Conservation (phyloP, 306 rosid genomes). For the Mucuna pruriens region DNA sequence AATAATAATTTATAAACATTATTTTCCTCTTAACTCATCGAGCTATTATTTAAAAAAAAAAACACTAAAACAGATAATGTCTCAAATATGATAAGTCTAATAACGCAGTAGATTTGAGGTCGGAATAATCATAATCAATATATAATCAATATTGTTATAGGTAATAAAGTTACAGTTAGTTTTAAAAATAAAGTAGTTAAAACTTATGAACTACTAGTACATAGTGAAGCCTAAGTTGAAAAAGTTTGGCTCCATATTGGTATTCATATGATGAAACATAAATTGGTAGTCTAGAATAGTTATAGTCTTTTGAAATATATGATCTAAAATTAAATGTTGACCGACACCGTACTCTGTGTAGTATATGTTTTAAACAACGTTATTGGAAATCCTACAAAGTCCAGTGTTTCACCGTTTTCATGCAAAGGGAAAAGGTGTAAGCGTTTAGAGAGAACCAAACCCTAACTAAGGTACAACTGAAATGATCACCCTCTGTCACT, state of each 20-base stretch:
- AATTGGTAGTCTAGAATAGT: neutral
- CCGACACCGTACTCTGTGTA: neutral
- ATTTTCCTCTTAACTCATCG: too few relatives aligned
- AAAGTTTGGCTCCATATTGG: neutral
- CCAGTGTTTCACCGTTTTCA: slow-evolving; percentile 44
- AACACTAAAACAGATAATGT: too few relatives aligned
- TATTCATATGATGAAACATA: neutral
- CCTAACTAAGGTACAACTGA: slow-evolving; percentile 21
- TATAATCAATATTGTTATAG: neutral
- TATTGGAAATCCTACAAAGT: slow-evolving; percentile 42
- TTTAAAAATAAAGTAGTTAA: too few relatives aligned
- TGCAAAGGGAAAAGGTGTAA: slow-evolving; percentile 39
- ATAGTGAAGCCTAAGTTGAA: neutral
- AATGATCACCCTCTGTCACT: slow-evolving; percentile 26
- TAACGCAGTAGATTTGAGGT: too few relatives aligned
- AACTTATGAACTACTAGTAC: neutral
- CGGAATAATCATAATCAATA: too few relatives aligned
- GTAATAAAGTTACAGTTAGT: neutral
- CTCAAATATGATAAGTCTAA: too few relatives aligned
- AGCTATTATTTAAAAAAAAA: too few relatives aligned
- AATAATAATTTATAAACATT: too few relatives aligned
- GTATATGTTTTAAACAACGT: slow-evolving; percentile 27
- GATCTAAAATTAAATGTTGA: slow-evolving; percentile 25
- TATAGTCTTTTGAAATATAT: slow-evolving; percentile 23
- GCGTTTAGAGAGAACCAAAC: neutral